phyloP scores from a whole-genome alignment of 768 basidiomycete genomes.

The Fomitopsis serialis region DNA sequence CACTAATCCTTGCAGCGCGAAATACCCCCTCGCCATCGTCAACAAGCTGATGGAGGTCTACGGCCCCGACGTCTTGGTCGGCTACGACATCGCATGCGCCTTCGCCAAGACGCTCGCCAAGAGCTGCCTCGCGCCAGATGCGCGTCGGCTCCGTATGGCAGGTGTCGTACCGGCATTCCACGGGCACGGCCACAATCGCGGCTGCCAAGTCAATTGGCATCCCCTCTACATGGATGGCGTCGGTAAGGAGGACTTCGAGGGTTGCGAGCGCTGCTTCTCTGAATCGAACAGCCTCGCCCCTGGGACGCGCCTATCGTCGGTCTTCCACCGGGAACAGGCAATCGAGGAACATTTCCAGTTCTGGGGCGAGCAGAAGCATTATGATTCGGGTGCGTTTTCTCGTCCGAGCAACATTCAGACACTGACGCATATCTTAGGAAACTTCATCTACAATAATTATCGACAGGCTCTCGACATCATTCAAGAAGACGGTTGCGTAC shows the following conservation, averaged over 20 bases:
- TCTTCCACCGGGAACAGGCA: constrained; percentile 23
- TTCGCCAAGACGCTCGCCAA: constrained; percentile 13
- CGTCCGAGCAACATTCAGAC: background rate
- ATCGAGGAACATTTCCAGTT: constrained; percentile 16
- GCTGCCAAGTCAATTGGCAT: constrained; percentile 25
- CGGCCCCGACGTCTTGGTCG: constrained; percentile 11
- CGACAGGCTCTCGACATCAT: background rate
- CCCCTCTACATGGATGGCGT: constrained; percentile 20
- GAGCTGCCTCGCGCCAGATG: constrained; percentile 12
- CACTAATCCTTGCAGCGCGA: constrained; percentile 10
- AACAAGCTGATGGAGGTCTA: constrained; percentile 12
- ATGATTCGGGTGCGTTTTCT: constrained; percentile 13
- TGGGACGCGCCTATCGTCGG: constrained; percentile 14
- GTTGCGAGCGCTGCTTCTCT: constrained; percentile 22
- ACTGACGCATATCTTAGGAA: background rate
- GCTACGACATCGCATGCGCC: constrained; percentile 24
- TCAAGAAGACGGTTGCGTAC: background rate
- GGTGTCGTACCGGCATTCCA: constrained; percentile 24
- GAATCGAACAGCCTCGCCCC: constrained; percentile 13
- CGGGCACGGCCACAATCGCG: constrained; percentile 23
- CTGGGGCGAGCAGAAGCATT: constrained; percentile 22
- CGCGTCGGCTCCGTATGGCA: background rate
- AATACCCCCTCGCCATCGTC: constrained; percentile 18
- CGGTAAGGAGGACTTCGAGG: constrained; percentile 23
- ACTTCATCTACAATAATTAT: constrained; percentile 11